Conservation (phyloP, 257 asterid species). For the Petrea volubilis region DNA sequence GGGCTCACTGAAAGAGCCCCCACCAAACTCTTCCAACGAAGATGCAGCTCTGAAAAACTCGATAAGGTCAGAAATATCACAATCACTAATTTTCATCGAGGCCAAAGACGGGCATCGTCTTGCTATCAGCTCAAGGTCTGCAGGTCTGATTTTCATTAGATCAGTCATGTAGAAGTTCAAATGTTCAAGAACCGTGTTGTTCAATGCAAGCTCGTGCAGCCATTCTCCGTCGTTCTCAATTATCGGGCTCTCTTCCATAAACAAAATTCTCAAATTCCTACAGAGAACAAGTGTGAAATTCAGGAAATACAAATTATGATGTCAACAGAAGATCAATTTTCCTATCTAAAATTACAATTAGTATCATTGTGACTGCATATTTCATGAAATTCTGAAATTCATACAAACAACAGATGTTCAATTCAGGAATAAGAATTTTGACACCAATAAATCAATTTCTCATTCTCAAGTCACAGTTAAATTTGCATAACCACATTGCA, state of each 20-base stretch:
- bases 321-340: neutral
- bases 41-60: conserved; percentile 60
- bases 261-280: conserved; percentile 64
- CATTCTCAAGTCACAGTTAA: no score
- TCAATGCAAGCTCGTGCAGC: conserved; percentile 70
- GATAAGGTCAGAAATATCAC: conserved; percentile 54
- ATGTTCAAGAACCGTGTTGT: conserved; percentile 62
- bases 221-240: conserved; percentile 68
- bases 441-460: no score
- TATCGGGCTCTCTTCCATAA: conserved; percentile 73
- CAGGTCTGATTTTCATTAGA: conserved; percentile 35
- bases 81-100: conserved; percentile 69
- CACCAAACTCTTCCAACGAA: conserved; percentile 75
- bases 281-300: neutral
- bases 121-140: conserved; percentile 77
- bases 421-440: no score
- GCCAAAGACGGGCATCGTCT: conserved; percentile 56
- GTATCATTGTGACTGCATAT: neutral
- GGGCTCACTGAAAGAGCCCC: conserved; percentile 61
- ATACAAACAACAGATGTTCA: no score
- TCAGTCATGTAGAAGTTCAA: conserved; percentile 80
- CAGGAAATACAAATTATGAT: no score
- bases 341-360: neutral
- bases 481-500: no score
- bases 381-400: neutral